Evolutionary conservation across 768 basidiomycete genomes (phyloP).

Genomic region (Termitomyces sp.): DNA sequence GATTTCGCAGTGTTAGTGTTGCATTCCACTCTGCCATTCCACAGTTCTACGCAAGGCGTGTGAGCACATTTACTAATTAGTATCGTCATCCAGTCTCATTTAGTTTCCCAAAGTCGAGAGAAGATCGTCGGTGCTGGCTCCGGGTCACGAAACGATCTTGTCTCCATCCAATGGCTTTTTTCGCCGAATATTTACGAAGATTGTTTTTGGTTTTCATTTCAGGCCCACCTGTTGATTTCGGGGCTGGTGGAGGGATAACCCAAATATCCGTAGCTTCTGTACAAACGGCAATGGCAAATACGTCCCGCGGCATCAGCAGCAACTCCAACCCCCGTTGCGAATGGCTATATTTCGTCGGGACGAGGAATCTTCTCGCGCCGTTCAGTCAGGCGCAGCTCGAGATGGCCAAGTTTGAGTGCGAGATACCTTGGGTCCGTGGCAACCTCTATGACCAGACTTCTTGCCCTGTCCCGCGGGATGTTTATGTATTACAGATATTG

Average conservation of each 20-base stretch:
- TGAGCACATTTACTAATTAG: neutral
- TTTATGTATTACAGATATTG: neutral
- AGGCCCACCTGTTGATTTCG: neutral
- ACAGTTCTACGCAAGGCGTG: neutral
- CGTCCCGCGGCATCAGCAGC: neutral
- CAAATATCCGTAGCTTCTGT: neutral
- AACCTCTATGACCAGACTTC: neutral
- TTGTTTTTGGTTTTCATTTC: neutral
- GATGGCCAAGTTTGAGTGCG: neutral
- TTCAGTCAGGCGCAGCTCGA: neutral
- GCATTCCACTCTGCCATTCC: neutral
- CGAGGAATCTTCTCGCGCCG: neutral
- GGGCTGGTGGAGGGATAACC: neutral
- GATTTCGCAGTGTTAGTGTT: neutral
- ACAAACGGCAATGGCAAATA: neutral
- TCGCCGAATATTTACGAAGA: neutral
- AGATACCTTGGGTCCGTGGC: neutral
- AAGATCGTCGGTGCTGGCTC: neutral
- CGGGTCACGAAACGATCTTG: neutral
- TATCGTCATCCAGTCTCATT: neutral
- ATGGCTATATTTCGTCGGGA: neutral
- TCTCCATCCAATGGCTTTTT: neutral
- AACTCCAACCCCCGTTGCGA: neutral
- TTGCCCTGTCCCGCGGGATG: neutral
- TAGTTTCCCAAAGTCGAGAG: neutral